Evolutionary conservation across 352 stramenopile genomes (phyloP), one percentile per base, ranked within the genome.

Genomic region (Globisporangium emineosum): DNA sequence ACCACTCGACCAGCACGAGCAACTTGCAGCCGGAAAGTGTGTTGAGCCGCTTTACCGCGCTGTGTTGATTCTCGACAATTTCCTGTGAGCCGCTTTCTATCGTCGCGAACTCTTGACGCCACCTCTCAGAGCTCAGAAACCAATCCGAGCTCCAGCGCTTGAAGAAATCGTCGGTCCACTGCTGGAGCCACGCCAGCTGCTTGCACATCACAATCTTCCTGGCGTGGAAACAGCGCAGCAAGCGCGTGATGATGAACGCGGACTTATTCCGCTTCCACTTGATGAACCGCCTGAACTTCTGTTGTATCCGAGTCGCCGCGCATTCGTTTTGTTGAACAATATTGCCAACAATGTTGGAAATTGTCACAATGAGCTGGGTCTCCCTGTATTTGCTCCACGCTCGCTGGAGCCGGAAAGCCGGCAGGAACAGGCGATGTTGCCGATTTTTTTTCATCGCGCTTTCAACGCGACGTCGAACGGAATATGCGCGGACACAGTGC

Each of bases 221-320:
- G 13, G 55, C 54, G 5, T 25, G 15, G 35, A 75, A 82, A 2
- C 30, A 10, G 7, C 65, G 65, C 43, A 79, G 55, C 17, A 81
- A 32, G 21, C 13, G 33, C 9, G 62, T 70, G 19, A 77, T 27
- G 42, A 13, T 30, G 12, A 21, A 17, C 5, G 69, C 37, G 3
- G 67, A 47, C n/a, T 12, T 47, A 3, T 61, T 30, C 21, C 62
- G 64, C 10, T 62, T 54, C n/a, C n/a, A 17, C 4, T 32, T 40
- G 17, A 42, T 61, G 25, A 62, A 64, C 17, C 25, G 2, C 29
- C n/a, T 21, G 25, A 65, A 70, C 12, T 5, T 5, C 25, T 17
- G 17, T 25, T 70, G 64, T 37, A 70, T 64, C 6, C 23, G n/a
- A 4, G 12, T 40, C 1, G 64, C 67, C n/a, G 19, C 32, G 23